Conservation (phyloP, 306 rosid genomes). For the Lathyrus oleraceus region DNA sequence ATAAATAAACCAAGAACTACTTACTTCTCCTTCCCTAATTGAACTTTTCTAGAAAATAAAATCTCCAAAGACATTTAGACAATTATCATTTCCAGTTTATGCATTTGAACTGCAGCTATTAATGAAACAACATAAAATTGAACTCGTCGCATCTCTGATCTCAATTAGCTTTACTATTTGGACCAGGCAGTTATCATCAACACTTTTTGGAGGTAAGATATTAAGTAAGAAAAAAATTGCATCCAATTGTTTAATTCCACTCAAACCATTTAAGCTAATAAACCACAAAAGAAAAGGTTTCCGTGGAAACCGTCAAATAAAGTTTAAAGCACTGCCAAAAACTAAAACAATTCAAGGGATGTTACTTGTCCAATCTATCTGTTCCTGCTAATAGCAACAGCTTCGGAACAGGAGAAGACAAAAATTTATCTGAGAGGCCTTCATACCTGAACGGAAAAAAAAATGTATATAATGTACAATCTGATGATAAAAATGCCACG, state of each 20-base stretch:
- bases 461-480: constrained; percentile 14
- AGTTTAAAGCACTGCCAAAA: constrained; percentile 6
- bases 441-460: constrained; percentile 72
- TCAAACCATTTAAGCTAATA: constrained; percentile 20
- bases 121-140: background rate
- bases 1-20: background rate
- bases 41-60: background rate
- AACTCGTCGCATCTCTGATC: constrained; percentile 11
- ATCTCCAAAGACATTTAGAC: constrained; percentile 1
- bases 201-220: background rate
- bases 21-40: background rate
- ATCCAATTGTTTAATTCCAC: constrained; percentile 8
- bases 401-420: constrained; percentile 84
- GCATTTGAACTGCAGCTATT: background rate
- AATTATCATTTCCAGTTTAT: constrained; percentile 10
- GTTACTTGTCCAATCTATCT: constrained; percentile 92
- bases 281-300: background rate
- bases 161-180: background rate
- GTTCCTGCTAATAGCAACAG: constrained; percentile 91
- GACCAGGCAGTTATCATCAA: constrained; percentile 6
- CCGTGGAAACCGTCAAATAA: constrained; percentile 14
- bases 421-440: constrained; percentile 91
- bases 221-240: constrained; percentile 1
- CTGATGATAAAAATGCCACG: background rate
- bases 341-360: constrained; percentile 21